These are phyloP conservation scores for Dentipellis sp. DNA, from an alignment of 768 basidiomycete species.

Conservation along the genomic window DNA sequence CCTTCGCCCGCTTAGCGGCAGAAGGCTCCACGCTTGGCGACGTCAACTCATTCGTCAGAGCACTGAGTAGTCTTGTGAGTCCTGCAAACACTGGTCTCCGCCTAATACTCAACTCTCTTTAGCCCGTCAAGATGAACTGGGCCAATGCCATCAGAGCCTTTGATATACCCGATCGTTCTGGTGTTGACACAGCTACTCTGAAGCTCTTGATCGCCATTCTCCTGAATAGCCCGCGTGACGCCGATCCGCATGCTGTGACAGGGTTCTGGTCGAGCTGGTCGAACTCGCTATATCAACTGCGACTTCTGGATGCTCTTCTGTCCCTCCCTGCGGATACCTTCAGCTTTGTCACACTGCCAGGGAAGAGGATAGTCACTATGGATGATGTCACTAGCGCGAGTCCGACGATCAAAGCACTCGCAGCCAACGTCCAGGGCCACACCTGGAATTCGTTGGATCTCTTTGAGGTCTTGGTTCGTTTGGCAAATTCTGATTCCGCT, in stretches of 20 bases:
- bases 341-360: conserved; percentile 84
- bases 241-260: conserved; percentile 67
- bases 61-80: conserved; percentile 67
- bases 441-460: conserved; percentile 94
- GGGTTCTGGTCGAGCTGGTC: conserved; percentile 85
- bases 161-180: conserved; percentile 75
- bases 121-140: conserved; percentile 73
- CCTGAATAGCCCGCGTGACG: conserved; percentile 69
- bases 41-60: conserved; percentile 63
- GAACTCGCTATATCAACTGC: conserved; percentile 79
- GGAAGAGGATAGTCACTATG: conserved; percentile 74
- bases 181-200: conserved; percentile 82
- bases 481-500: conserved; percentile 58
- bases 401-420: conserved; percentile 87
- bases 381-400: conserved; percentile 81
- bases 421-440: conserved; percentile 83
- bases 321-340: conserved; percentile 86
- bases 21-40: conserved; percentile 72
- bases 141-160: conserved; percentile 76
- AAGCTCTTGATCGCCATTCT: conserved; percentile 87
- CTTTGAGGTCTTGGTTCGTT: conserved; percentile 77
- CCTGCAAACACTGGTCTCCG: neutral
- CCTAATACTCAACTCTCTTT: conserved; percentile 14
- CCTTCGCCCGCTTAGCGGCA: conserved; percentile 55
- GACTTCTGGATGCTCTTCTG: conserved; percentile 80